Base-by-base conservation (phyloP, 495 filamentous ascomycete species). In the Melanomma pulvis-pyrius region DNA sequence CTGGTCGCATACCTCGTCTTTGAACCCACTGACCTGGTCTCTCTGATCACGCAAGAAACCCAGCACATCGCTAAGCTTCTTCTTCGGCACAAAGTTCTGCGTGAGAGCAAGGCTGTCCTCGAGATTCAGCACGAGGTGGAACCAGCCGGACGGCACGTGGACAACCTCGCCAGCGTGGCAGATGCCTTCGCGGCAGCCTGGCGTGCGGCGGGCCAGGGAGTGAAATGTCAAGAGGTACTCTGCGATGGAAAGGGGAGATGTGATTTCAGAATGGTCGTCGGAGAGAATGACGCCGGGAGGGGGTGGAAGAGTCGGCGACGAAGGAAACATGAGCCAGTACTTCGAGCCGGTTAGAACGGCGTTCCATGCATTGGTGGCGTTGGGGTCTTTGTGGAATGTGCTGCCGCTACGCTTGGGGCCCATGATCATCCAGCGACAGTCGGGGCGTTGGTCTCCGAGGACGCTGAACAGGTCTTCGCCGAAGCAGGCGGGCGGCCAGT, bases 251-350 rank as follows among this genome's bases (percentile, higher is more conserved):
- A 97, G 85, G 8, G 94, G 94, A 29, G 88, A 90, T 0, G 94
- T 98, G 19, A 98, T 92, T 76, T 98, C 94, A 72, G 92, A 93
- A 71, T 91, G 88, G 74, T 98, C 94, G 39, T 88, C 83, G 8
- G 92, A 96, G 12, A 97, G 92, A 71, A 90, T 96, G 21, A 98
- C 92, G 22, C 94, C 94, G 4, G 94, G 94, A 11, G 90, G 90
- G 9, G 87, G 84, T 71, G 86, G 77, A 46, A 82, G 79, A 25
- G 82, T 84, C 29, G 83, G 76, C 17, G 82, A 81, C 0, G 88
- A 79, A 50, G 94, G 86, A 81, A 97, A 93, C 89, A 92, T 96
- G 66, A 98, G 96, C 94, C 94, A 98, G 80, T 98, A 98, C 75
- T 98, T 98, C 21, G 89, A 87, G 17, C 94, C 94, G 58, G 88